phyloP scores from a whole-genome alignment of 2,329 filamentous ascomycete species.

The Plectosphaerella plurivora region DNA sequence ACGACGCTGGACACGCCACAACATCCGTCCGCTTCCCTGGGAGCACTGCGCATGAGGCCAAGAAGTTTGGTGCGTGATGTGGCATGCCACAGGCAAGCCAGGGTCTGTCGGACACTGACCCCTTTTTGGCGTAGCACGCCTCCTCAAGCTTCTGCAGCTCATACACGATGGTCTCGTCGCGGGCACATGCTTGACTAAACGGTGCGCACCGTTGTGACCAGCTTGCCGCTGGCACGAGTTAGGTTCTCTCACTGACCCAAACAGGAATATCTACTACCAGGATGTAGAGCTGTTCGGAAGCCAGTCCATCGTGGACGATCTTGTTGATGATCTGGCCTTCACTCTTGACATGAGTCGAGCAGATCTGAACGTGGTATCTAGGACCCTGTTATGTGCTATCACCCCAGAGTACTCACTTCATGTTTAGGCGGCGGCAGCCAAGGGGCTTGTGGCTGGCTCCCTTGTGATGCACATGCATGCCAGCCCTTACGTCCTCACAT shows the following conservation, averaged over 20 bases:
- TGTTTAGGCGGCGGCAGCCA: slow-evolving; percentile 63
- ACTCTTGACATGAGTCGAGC: slow-evolving; percentile 62
- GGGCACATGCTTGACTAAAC: slow-evolving; percentile 55
- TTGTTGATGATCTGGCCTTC: slow-evolving; percentile 70
- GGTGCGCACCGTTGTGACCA: slow-evolving; percentile 32
- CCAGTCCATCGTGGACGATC: slow-evolving; percentile 64
- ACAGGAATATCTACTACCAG: slow-evolving; percentile 76
- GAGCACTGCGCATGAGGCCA: slow-evolving; percentile 38
- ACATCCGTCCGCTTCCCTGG: slow-evolving; percentile 40
- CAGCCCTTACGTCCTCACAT: too few relatives aligned
- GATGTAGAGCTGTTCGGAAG: slow-evolving; percentile 66
- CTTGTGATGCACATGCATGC: slow-evolving; percentile 37
- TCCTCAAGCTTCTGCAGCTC: slow-evolving; percentile 55
- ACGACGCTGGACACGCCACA: background rate
- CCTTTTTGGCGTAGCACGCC: slow-evolving; percentile 35
- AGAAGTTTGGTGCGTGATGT: slow-evolving; percentile 43
- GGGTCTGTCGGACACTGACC: background rate
- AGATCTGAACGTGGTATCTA: slow-evolving; percentile 64
- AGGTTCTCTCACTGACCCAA: background rate
- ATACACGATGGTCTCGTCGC: slow-evolving; percentile 54
- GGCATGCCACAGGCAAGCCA: background rate
- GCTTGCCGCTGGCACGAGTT: background rate
- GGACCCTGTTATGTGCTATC: background rate
- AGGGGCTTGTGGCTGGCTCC: slow-evolving; percentile 64
- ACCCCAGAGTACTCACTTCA: background rate